Evolutionary conservation across 2,329 filamentous ascomycete species (phyloP).

Genomic region (Huntiella savannae): DNA sequence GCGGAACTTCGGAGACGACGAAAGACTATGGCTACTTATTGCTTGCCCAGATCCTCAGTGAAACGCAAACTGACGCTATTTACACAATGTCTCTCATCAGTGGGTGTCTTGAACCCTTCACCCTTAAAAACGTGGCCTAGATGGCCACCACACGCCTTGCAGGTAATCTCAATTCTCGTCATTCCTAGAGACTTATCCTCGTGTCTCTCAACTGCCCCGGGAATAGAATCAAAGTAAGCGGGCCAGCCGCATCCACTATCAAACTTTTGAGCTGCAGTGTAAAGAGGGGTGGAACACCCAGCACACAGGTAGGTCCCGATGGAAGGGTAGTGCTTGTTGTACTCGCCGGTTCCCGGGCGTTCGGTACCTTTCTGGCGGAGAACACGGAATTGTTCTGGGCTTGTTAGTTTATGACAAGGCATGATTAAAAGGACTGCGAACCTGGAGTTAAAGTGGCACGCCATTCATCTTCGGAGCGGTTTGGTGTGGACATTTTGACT

Average conservation of each 20-base stretch:
- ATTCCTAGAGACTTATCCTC: slow-evolving; percentile 64
- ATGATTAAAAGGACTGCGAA: slow-evolving; percentile 15
- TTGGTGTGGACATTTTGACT: slow-evolving; percentile 11
- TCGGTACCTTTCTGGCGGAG: slow-evolving; percentile 89
- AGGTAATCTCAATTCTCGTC: slow-evolving; percentile 80
- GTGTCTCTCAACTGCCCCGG: slow-evolving; percentile 70
- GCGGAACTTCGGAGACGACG: too few relatives aligned
- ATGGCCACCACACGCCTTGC: slow-evolving; percentile 84
- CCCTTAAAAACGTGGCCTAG: slow-evolving; percentile 91
- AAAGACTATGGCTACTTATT: too few relatives aligned
- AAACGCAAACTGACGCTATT: slow-evolving; percentile 88
- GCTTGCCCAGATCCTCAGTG: slow-evolving; percentile 14
- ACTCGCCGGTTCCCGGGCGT: slow-evolving; percentile 57
- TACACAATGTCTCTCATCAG: slow-evolving; percentile 91
- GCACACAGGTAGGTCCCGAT: slow-evolving; percentile 73
- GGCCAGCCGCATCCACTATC: slow-evolving; percentile 94
- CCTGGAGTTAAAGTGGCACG: slow-evolving; percentile 54
- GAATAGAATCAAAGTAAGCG: slow-evolving; percentile 89
- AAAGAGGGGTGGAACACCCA: slow-evolving; percentile 70
- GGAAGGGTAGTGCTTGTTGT: slow-evolving; percentile 65
- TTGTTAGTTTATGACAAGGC: background rate
- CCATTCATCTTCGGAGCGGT: slow-evolving; percentile 75
- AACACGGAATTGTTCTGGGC: slow-evolving; percentile 83
- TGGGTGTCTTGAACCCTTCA: slow-evolving; percentile 66
- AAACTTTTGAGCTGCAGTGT: slow-evolving; percentile 90